A percentile compares a stretch with the other conserved stretches of the same genome.
These are phyloP conservation scores for Coemansia sp. DNA, from an alignment of 192 early-diverging fungal species.

Conservation along the genomic window DNA sequence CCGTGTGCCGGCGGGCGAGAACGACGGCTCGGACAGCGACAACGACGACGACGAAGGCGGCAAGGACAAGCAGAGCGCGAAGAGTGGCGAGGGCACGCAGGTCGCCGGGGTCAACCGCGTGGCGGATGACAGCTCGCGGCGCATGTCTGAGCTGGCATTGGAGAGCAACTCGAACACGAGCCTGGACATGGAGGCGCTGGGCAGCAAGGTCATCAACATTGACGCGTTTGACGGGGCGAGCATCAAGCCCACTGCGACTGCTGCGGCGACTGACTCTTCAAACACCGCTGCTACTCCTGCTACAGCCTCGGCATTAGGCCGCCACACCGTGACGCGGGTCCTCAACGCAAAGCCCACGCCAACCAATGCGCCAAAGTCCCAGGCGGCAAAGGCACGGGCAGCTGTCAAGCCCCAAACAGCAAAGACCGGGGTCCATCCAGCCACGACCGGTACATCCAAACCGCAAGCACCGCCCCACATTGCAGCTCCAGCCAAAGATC, in stretches of 20 bases:
- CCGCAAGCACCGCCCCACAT: too few relatives aligned
- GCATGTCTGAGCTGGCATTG: background rate
- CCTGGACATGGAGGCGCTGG: conserved; percentile 27
- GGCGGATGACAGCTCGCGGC: background rate
- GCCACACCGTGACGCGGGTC: conserved; percentile 25
- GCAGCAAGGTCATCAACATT: conserved; percentile 36
- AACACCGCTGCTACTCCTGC: too few relatives aligned
- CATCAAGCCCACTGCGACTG: conserved; percentile 15
- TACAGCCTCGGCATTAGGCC: background rate
- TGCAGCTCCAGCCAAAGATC: too few relatives aligned
- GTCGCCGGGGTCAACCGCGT: conserved; percentile 33
- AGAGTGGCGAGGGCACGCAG: background rate
- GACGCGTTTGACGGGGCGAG: conserved; percentile 21
- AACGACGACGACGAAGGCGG: background rate
- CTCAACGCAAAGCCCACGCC: conserved; percentile 3
- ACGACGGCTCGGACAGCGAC: conserved; percentile 11
- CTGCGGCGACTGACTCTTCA: background rate
- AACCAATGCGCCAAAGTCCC: background rate
- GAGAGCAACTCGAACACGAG: conserved; percentile 28
- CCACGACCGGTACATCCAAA: background rate
- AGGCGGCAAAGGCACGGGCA: background rate
- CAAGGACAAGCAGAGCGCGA: background rate
- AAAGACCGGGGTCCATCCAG: background rate
- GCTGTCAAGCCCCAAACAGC: background rate
- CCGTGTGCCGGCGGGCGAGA: conserved; percentile 24